Base-by-base conservation (phyloP, 345 rosid genomes). In the Populus alba region DNA sequence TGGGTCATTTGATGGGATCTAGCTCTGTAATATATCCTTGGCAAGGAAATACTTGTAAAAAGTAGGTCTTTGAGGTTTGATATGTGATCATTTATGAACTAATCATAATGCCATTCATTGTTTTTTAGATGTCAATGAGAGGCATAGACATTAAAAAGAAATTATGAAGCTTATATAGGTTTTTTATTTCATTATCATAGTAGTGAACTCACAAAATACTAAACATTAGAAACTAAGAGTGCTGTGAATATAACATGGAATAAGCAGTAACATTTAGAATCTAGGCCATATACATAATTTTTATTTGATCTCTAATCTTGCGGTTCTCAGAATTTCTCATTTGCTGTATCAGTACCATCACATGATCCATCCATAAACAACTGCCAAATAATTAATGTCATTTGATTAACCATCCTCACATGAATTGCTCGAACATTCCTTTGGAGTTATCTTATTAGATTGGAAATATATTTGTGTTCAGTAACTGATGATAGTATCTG, bases 401-500 rank as follows among this genome's bases (percentile, higher is more conserved):
- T 8, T 27, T 25, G 18, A 16, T 31, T 33, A 41, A 43, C 41
- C 70, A 20, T 31, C 47, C 68, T 16, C 71, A 43, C 29, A 13
- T 35, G 47, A 25, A 62, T 45, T 22, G 51, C 45, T 2, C 45
- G 4, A 43, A 18, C 38, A 69, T 51, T 16, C 35, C 25, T 43
- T 62, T 15, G 37, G 16, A 33, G 55, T 20, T 35, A 17, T 43
- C 53, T 45, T 47, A 37, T 13, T 59, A 57, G 67, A 79, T 70
- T 61, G 65, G 73, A 57, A 57, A 9, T 5, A 66, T 37, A 74
- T 45, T 35, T 55, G 57, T 76, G 39, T 66, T 13, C 29, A 72
- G 68, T 70, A 51, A 82, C 78, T 79, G 71, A 84, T 51, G 41
- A 72, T 53, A 71, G 66, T 73, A 20, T 73, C 35, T 89, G 78